Percentiles rank a stretch among this genome's conserved stretches.
These are phyloP conservation scores for Pleurotus eryngii DNA, from an alignment of 768 basidiomycete genomes.

Conservation along the genomic window DNA sequence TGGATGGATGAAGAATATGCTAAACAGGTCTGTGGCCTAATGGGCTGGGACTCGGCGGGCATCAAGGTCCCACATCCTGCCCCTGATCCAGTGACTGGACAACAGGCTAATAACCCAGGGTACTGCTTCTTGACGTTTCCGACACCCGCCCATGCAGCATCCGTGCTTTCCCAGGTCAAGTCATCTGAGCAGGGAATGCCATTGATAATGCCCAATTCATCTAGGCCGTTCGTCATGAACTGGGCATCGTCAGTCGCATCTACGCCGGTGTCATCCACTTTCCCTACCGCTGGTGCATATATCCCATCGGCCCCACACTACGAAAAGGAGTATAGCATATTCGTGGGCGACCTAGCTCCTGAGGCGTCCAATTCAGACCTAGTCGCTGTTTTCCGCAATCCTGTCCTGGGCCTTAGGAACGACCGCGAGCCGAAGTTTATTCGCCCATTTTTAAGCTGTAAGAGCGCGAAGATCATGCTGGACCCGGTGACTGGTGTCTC, in stretches of 20 bases:
- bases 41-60: slow-evolving; percentile 81
- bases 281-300: slow-evolving; percentile 20
- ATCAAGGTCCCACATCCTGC: slow-evolving; percentile 69
- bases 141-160: slow-evolving; percentile 61
- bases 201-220: slow-evolving; percentile 83
- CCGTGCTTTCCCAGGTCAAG: slow-evolving; percentile 68
- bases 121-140: slow-evolving; percentile 89
- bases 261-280: slow-evolving; percentile 28
- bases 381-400: slow-evolving; percentile 91
- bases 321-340: slow-evolving; percentile 88
- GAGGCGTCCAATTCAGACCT: slow-evolving; percentile 94
- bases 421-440: slow-evolving; percentile 89
- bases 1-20: slow-evolving; percentile 99
- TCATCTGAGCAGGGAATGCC: slow-evolving; percentile 36
- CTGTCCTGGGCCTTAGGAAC: slow-evolving; percentile 78
- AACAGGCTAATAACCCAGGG: slow-evolving; percentile 79
- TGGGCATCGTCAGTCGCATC: slow-evolving; percentile 56
- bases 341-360: slow-evolving; percentile 90
- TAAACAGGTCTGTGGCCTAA: slow-evolving; percentile 79
- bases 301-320: slow-evolving; percentile 50
- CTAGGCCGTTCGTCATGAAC: slow-evolving; percentile 75
- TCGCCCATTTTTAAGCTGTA: slow-evolving; percentile 85
- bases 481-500: slow-evolving; percentile 88
- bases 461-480: slow-evolving; percentile 94
- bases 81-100: slow-evolving; percentile 53